Evolutionary conservation across 441 rosid species (phyloP).

Genomic region (Pelargonium australe): DNA sequence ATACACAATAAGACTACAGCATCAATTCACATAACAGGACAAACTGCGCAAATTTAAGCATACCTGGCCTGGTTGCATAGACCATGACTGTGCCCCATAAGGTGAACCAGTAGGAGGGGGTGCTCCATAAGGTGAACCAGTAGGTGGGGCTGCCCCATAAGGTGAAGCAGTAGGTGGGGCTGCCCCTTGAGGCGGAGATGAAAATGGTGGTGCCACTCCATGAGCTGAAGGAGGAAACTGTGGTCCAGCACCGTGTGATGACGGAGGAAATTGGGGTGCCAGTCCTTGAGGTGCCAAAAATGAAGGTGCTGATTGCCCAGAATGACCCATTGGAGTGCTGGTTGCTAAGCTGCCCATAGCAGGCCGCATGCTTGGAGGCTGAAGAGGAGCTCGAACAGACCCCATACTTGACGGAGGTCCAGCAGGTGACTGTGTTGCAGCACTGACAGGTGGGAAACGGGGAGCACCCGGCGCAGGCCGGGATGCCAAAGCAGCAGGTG

Average conservation of each 20-base stretch:
- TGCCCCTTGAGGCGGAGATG: slow-evolving; percentile 3
- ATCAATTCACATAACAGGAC: not conserved
- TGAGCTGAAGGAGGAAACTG: slow-evolving; percentile 8
- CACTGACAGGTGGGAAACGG: slow-evolving; percentile 35
- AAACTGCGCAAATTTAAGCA: slow-evolving; percentile 17
- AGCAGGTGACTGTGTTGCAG: slow-evolving; percentile 41
- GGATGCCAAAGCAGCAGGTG: slow-evolving; percentile 31
- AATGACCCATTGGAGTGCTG: slow-evolving; percentile 29
- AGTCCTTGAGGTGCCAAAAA: slow-evolving; percentile 39
- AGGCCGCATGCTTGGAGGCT: slow-evolving; percentile 38
- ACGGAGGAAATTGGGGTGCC: slow-evolving; percentile 16
- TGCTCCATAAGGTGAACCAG: slow-evolving; percentile 13
- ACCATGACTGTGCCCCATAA: slow-evolving; percentile 49
- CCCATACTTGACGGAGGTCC: slow-evolving; percentile 44
- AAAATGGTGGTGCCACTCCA: not conserved
- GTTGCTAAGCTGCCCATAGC: slow-evolving; percentile 24
- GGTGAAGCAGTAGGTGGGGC: slow-evolving; percentile 7
- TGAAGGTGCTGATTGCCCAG: slow-evolving; percentile 28
- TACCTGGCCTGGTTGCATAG: slow-evolving; percentile 42
- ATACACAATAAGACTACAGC: not conserved
- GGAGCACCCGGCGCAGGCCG: slow-evolving; percentile 42
- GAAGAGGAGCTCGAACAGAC: slow-evolving; percentile 41
- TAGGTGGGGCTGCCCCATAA: not conserved
- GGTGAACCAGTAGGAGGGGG: slow-evolving; percentile 38
- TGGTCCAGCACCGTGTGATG: slow-evolving; percentile 19